A percentile compares a stretch with the other conserved stretches of the same genome.
Evolutionary conservation across 2,329 filamentous ascomycete species (phyloP).

Genomic region (Decorospora gaudefroyi): DNA sequence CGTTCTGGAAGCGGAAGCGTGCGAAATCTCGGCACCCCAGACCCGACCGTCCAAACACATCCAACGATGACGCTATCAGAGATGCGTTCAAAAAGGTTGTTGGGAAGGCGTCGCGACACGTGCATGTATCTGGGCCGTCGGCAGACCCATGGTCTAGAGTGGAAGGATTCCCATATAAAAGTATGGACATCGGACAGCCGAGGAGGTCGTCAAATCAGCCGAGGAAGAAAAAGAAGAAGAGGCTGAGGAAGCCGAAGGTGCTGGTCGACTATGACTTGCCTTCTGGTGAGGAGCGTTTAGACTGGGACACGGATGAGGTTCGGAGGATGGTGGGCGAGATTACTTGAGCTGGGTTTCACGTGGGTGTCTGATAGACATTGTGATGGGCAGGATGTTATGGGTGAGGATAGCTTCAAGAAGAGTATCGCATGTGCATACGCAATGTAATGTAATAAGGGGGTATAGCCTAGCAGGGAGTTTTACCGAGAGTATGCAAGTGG

Average conservation of each 20-base stretch:
- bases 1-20: constrained; percentile 35
- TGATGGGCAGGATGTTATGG: not conserved
- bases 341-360: constrained; percentile 3
- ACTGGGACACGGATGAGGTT: constrained; percentile 35
- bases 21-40: too few relatives aligned
- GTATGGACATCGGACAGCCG: not conserved
- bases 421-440: constrained; percentile 10
- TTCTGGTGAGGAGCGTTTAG: constrained; percentile 20
- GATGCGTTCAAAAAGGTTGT: too few relatives aligned
- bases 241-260: not conserved
- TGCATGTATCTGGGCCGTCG: too few relatives aligned
- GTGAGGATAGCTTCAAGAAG: not conserved
- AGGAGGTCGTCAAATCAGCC: too few relatives aligned
- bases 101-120: too few relatives aligned
- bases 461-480: constrained; percentile 18
- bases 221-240: not conserved
- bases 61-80: too few relatives aligned
- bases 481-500: constrained; percentile 2
- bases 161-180: too few relatives aligned
- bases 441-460: constrained; percentile 23
- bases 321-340: constrained; percentile 32
- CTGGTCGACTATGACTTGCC: constrained; percentile 20
- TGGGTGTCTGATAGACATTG: too few relatives aligned
- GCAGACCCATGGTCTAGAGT: too few relatives aligned
- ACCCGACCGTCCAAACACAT: not conserved